Conservation (phyloP, 139 green algal species). For the Micromonas commoda region DNA sequence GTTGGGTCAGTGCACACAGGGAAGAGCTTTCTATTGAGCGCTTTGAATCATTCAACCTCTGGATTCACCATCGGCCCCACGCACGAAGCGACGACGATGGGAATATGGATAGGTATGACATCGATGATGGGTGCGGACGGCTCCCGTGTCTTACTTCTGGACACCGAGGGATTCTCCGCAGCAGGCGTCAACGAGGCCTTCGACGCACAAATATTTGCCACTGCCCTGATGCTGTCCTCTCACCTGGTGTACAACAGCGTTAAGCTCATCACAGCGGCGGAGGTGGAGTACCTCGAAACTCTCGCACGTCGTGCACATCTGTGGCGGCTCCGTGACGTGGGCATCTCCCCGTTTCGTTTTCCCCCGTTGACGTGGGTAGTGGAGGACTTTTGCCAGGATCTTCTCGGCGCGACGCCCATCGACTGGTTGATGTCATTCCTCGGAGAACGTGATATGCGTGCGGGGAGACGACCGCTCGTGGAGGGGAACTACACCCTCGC, state of each 20-base stretch:
- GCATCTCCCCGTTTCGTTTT: not conserved
- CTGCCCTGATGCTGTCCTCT: not conserved
- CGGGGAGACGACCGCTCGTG: not conserved
- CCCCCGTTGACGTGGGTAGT: not conserved
- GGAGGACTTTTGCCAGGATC: not conserved
- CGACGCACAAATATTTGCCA: not conserved
- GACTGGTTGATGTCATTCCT: not conserved
- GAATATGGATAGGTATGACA: not conserved
- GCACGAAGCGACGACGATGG: not conserved
- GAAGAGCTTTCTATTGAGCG: not conserved
- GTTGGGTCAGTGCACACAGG: not conserved
- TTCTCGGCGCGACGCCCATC: not conserved
- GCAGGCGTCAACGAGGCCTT: not conserved
- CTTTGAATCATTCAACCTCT: not conserved
- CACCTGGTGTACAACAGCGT: not conserved
- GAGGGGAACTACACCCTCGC: not conserved
- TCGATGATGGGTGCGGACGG: not conserved
- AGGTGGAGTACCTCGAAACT: not conserved
- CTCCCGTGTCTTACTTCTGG: not conserved
- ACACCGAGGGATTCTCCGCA: not conserved
- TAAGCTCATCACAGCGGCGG: not conserved
- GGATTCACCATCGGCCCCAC: not conserved
- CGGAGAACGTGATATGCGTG: not conserved
- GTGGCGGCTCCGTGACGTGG: not conserved
- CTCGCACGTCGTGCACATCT: not conserved